phyloP scores from a whole-genome alignment of 2,329 filamentous ascomycete species.

The Cryphonectria carpinicola region DNA sequence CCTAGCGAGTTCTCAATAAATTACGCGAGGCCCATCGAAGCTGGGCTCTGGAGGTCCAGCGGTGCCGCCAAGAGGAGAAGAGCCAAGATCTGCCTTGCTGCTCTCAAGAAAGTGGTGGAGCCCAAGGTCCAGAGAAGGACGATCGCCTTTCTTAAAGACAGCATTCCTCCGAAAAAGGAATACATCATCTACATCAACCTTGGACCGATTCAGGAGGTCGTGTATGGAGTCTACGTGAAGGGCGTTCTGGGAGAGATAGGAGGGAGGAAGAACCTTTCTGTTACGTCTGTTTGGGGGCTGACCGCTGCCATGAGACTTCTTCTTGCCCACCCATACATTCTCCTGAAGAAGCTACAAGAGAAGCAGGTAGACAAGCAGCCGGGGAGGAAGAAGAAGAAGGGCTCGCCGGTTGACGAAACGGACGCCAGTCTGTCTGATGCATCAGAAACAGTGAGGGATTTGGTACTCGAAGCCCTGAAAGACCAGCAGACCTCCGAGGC shows the following conservation, averaged over 20 bases:
- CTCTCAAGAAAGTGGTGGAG: constrained; percentile 71
- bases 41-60: constrained; percentile 72
- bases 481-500: constrained; percentile 46
- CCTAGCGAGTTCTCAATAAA: constrained; percentile 67
- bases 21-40: constrained; percentile 74
- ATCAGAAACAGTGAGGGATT: constrained; percentile 33
- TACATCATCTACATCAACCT: constrained; percentile 79
- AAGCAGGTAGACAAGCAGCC: constrained; percentile 20
- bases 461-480: constrained; percentile 42
- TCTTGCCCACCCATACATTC: constrained; percentile 57
- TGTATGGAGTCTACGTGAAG: constrained; percentile 57
- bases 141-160: constrained; percentile 64
- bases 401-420: not conserved
- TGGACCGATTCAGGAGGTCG: constrained; percentile 63
- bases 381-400: not conserved
- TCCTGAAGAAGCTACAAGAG: constrained; percentile 43
- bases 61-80: constrained; percentile 55
- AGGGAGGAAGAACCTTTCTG: not conserved
- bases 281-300: constrained; percentile 37
- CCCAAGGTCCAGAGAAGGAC: constrained; percentile 80
- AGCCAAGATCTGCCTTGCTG: constrained; percentile 68
- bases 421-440: not conserved
- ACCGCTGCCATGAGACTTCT: constrained; percentile 53
- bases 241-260: not conserved
- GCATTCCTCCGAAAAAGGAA: constrained; percentile 76